Base-by-base conservation (phyloP, 805 yeast species). In the Isabelozyma gotoi region DNA sequence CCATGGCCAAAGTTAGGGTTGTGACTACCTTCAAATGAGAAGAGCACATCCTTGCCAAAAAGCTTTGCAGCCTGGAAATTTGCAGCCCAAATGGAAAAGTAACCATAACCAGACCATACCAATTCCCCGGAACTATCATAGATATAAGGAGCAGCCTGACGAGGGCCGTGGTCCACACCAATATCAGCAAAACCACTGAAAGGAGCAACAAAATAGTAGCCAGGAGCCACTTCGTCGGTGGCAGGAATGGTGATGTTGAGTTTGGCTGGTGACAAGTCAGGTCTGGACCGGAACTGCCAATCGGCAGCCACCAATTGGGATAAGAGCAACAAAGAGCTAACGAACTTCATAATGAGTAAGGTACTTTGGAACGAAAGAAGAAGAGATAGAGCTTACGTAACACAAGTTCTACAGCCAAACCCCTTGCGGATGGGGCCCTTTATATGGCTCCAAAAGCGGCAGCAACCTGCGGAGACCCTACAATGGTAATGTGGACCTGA, bases 81-180 rank as follows among this genome's bases (percentile, higher is more conserved):
- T 19, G 65, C 45, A 8, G 62, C 55, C 59, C 65, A 55, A 32
- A 60, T 65, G 5, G 67, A 63, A 39, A 59, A 59, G 46, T 59
- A 56, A 4, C 58, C 45, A 47, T 57, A 66, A 3, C 72, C 68
- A 3, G 68, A 62, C 72, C 72, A 68, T 12, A 67, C 65, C 18
- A 68, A 52, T 18, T 65, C 71, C 10, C 71, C 72, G n/a, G 53
- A 39, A 21, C 56, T 58, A 19, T 57, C 56, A 44, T 55, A 68
- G 20, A 68, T 66, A 43, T 68, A 65, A 8, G 68, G 63, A 32
- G 67, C 70, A 12, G 66, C 60, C 41, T 65, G 71, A 19, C 64
- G 49, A 3, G 62, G 63, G 7, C 65, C 59, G 16, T 47, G 51
- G 14, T 41, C 39, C 3, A 16, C 43, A 12, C 54, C 58, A 20